phyloP scores from a whole-genome alignment of 192 early-diverging fungal species.

The Coemansia sp. region DNA sequence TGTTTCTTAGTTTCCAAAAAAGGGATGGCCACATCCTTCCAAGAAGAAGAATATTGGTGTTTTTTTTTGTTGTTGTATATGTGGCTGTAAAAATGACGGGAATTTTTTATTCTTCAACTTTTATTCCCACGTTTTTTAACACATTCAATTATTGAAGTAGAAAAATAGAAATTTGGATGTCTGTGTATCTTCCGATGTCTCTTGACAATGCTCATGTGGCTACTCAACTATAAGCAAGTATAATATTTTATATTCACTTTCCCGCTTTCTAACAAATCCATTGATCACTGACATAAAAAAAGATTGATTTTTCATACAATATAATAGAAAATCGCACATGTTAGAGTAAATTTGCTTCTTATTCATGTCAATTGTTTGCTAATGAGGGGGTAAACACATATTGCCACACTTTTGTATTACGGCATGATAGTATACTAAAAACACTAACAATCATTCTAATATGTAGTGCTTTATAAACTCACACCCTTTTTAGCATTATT shows the following conservation, averaged over 20 bases:
- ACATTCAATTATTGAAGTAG: neutral
- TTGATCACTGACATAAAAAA: neutral
- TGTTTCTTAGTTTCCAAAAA: neutral
- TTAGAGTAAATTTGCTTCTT: neutral
- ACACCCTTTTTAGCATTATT: too few relatives aligned
- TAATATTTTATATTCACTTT: neutral
- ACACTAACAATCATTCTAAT: neutral
- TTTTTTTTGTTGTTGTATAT: neutral
- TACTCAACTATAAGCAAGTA: neutral
- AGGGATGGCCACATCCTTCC: neutral
- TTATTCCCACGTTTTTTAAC: neutral
- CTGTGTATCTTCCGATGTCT: neutral
- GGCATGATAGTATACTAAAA: neutral
- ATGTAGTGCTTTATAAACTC: too few relatives aligned
- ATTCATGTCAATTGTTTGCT: neutral
- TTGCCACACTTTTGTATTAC: neutral
- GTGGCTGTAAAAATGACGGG: neutral
- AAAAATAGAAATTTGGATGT: neutral
- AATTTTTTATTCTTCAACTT: neutral
- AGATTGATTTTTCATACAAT: neutral
- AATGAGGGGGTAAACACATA: neutral
- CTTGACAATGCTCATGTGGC: neutral
- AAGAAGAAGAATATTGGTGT: neutral
- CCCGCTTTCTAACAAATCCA: neutral
- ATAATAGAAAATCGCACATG: neutral